Evolutionary conservation across 306 rosid species (phyloP), one percentile per base, ranked within the genome.

Genomic region (Lithocarpus polystachyus): DNA sequence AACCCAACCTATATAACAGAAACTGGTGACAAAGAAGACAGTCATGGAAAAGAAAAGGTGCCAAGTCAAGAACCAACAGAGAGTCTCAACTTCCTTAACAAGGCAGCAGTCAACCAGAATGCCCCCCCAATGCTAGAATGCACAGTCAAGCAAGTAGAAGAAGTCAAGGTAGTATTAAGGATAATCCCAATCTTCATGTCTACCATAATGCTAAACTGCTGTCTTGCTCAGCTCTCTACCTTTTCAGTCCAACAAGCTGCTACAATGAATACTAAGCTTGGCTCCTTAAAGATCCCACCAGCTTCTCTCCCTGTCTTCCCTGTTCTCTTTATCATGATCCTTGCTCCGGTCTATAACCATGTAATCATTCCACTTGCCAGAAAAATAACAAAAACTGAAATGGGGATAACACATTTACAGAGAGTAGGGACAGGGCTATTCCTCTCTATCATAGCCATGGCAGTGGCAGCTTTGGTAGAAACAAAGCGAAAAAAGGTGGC

Each of bases 221-320:
- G 96, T 78, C 88, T 94, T 9, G 98, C 98, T 51, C 98, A 94
- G 35, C 91, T 92, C 70, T 92, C 97, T 15, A 94, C 97, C 20
- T 92, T 94, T 61, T 94, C 94, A 24, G 90, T 92, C 24, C 91
- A 94, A 81, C 98, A 94, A 72, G 92, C 98, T 48, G 83, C 94
- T 60, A 92, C 97, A 0, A 92, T 89, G 98, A 64, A 90, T 68
- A 90, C 96, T 18, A 86, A 81, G 52, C 81, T 94, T 26, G 93
- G 91, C 19, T 71, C 92, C 79, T 73, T 89, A 59, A 89, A 82
- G 75, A 81, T 94, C 79, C 97, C 98, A 5, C 97, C 98, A 19
- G 97, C 98, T 20, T 92, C 98, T 23, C 89, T 89, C 23, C 96
- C 97, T 0, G 77, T 90, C 24, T 88, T 94, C 80, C 94, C 93